Evolutionary conservation across 371 early-diverging fungal genomes (phyloP).

Genomic region (Caulochytrium protostelioides): DNA sequence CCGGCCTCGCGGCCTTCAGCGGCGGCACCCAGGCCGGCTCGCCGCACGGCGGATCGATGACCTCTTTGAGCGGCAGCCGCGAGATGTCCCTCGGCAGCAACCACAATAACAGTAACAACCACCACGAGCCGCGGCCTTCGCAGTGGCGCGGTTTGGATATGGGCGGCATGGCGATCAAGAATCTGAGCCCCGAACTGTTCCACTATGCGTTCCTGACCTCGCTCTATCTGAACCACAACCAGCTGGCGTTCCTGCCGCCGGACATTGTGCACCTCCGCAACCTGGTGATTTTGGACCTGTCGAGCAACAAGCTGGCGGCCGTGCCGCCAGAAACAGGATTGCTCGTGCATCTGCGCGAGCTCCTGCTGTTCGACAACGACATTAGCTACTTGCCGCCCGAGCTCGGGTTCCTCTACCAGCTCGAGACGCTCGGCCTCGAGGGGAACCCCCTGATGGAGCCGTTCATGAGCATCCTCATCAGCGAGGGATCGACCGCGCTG

Average conservation of each 20-base stretch:
- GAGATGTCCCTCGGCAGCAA: constrained; percentile 1
- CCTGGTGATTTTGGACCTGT: constrained; percentile 55
- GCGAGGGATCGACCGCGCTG: constrained; percentile 69
- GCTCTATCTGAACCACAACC: constrained; percentile 85
- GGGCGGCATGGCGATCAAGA: constrained; percentile 77
- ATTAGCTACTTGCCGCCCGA: constrained; percentile 72
- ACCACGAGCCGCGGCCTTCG: constrained; percentile 7
- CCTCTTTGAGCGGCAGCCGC: not conserved
- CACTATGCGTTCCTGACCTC: constrained; percentile 62
- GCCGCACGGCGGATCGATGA: constrained; percentile 1
- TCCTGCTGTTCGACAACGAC: constrained; percentile 83
- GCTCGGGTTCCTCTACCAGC: constrained; percentile 75
- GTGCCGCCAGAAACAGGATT: constrained; percentile 85
- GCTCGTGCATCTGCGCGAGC: constrained; percentile 56
- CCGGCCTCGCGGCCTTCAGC: constrained; percentile 3
- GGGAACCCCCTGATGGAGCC: constrained; percentile 88
- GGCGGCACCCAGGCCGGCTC: constrained; percentile 4
- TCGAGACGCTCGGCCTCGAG: constrained; percentile 82
- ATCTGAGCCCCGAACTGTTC: constrained; percentile 48
- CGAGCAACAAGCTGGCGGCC: constrained; percentile 66
- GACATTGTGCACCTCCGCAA: constrained; percentile 40
- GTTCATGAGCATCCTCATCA: constrained; percentile 50
- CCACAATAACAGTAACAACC: too few relatives aligned
- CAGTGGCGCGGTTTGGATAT: constrained; percentile 67
- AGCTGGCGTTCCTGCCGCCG: constrained; percentile 48